Percentiles rank a stretch among this genome's conserved stretches.
Conservation (phyloP, 148 eudicot species). For the Fagopyrum esculentum region DNA sequence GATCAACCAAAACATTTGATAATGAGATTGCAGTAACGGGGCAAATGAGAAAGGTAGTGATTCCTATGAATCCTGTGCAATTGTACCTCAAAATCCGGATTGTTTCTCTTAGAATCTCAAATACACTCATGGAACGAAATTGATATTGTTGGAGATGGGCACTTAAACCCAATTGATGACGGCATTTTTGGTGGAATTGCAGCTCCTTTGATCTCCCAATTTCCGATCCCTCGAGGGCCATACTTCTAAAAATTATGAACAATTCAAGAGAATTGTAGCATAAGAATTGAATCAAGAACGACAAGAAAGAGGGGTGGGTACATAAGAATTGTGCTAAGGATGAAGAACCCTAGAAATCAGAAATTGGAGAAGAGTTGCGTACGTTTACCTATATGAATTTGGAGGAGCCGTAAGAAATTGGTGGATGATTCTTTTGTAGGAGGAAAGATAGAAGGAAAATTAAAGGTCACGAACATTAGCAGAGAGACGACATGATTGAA, state of each 20-base stretch:
- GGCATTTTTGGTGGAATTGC: background rate
- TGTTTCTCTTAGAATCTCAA: slow-evolving; percentile 74
- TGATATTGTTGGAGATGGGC: slow-evolving; percentile 8
- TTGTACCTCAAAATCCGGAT: slow-evolving; percentile 79
- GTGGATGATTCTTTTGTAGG: too few relatives aligned
- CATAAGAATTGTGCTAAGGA: too few relatives aligned
- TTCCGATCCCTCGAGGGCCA: background rate
- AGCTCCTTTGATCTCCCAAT: background rate
- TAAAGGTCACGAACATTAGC: too few relatives aligned
- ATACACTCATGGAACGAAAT: slow-evolving; percentile 48
- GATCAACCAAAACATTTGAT: slow-evolving; percentile 66
- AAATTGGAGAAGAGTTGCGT: too few relatives aligned
- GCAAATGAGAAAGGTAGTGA: slow-evolving; percentile 61
- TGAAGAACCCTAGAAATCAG: too few relatives aligned
- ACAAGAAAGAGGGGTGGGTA: too few relatives aligned
- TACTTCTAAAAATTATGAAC: background rate
- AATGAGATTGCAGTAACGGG: slow-evolving; percentile 73
- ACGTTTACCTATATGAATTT: too few relatives aligned
- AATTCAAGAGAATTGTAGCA: too few relatives aligned
- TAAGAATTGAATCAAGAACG: too few relatives aligned
- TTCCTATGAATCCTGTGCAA: slow-evolving; percentile 48
- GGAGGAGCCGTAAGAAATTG: too few relatives aligned
- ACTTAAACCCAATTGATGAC: slow-evolving; percentile 5
- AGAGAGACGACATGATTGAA: too few relatives aligned
- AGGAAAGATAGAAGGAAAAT: too few relatives aligned